Evolutionary conservation across 495 filamentous ascomycete genomes (phyloP).

Genomic region (Thermochaetoides thermophila): DNA sequence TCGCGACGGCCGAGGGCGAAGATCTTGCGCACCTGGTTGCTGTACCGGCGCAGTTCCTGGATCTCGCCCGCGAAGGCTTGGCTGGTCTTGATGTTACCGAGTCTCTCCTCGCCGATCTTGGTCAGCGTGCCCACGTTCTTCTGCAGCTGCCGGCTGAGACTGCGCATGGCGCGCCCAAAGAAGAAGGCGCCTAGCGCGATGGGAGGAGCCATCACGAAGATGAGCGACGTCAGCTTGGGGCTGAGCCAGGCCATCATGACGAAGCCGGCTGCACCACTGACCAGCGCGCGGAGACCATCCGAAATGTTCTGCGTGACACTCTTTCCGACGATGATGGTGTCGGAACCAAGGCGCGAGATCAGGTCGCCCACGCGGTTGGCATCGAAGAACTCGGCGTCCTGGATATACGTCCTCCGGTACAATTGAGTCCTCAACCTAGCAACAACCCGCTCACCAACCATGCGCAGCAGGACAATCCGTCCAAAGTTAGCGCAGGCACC

Average conservation of each 20-base stretch:
- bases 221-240: constrained; percentile 73
- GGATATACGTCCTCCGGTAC: constrained; percentile 77
- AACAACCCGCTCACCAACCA: constrained; percentile 89
- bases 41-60: constrained; percentile 80
- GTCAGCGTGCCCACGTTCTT: constrained; percentile 80
- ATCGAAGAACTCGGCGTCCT: constrained; percentile 98
- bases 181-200: constrained; percentile 84
- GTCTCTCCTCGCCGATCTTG: constrained; percentile 89
- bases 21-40: constrained; percentile 77
- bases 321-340: constrained; percentile 95
- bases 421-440: constrained; percentile 76
- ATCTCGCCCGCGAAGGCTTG: constrained; percentile 92
- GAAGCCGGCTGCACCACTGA: constrained; percentile 80
- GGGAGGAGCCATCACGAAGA: constrained; percentile 77
- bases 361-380: constrained; percentile 92
- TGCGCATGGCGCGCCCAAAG: constrained; percentile 75
- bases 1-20: constrained; percentile 77
- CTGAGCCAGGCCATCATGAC: constrained; percentile 86
- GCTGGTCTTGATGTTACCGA: constrained; percentile 89
- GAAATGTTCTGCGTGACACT: constrained; percentile 96
- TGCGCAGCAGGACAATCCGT: constrained; percentile 82
- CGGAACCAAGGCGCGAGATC: constrained; percentile 86
- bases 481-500: constrained; percentile 67
- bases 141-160: constrained; percentile 80
- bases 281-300: constrained; percentile 74